These are phyloP conservation scores for Fusarium protoensiforme DNA, from an alignment of 2,329 filamentous ascomycete species.

Conservation along the genomic window DNA sequence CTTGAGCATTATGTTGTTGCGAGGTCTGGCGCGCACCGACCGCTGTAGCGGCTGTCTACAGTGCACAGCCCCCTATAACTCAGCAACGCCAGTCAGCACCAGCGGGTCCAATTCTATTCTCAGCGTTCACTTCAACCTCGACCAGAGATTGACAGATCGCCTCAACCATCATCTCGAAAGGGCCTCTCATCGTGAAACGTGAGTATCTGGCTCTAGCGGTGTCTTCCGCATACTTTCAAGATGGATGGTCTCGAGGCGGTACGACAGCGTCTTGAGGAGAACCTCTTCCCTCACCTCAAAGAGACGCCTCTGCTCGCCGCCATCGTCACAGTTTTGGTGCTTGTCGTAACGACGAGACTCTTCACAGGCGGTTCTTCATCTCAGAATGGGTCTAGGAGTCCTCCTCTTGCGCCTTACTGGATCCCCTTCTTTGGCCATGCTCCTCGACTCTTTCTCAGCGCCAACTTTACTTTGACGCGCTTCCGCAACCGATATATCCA, in stretches of 20 bases:
- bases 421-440: conserved; percentile 51
- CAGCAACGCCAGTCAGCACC: conserved; percentile 24
- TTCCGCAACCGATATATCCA: conserved; percentile 47
- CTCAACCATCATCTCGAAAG: background rate
- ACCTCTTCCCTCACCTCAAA: conserved; percentile 32
- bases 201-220: background rate
- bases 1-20: background rate
- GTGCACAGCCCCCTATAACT: conserved; percentile 27
- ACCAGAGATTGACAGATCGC: conserved; percentile 31
- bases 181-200: background rate
- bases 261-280: conserved; percentile 24
- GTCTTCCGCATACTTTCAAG: background rate
- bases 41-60: conserved; percentile 12
- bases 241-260: conserved; percentile 31
- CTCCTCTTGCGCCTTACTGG: conserved; percentile 48
- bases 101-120: conserved; percentile 27
- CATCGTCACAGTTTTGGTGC: conserved; percentile 38
- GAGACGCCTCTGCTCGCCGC: conserved; percentile 38
- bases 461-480: conserved; percentile 44
- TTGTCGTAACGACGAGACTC: conserved; percentile 42
- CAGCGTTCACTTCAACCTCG: conserved; percentile 1
- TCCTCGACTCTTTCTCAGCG: conserved; percentile 45
- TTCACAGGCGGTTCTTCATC: conserved; percentile 48
- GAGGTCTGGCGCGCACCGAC: background rate
- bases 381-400: conserved; percentile 31